Evolutionary conservation across 768 basidiomycete genomes (phyloP), one percentile per base, ranked within the genome.

Genomic region (Gloeostereum incarnatum): DNA sequence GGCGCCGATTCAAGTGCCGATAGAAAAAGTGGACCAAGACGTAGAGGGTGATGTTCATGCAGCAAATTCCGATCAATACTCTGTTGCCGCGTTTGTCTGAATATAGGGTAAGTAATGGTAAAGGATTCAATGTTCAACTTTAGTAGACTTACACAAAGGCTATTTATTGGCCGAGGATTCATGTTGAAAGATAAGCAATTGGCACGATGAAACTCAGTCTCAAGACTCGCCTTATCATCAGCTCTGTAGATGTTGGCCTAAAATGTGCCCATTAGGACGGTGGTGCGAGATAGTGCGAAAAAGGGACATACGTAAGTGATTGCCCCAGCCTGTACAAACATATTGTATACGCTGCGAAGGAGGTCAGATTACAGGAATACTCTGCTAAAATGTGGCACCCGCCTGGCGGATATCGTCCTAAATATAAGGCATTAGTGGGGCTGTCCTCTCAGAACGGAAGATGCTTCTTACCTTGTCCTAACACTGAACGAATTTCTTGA

Each of bases 401-500:
- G 51, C 52, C 55, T 63, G 4, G 66, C 66, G 13, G 64, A 66
- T n/a, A 68, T 50, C 3, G 66, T 68, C 38, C 63, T 63, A 36
- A 6, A 21, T 7, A 23, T 35, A 6, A 9, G 17, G 20, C 11
- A 26, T 36, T 18, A 42, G 25, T n/a, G 1, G 18, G 13, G 6
- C 18, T 16, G 17, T 30, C 9, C 16, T 7, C 14, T 11, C 18
- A 39, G 24, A 22, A 40, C 16, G 3, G 9, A 53, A 51, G 7
- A 63, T n/a, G n/a, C n/a, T n/a, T n/a, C 57, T 7, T 58, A 74
- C 50, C 78, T 59, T 5, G 69, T 75, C 30, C 69, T 56, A 2
- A 81, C 80, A 37, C 69, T 71, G 47, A 69, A 67, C 2, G 79
- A 75, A 51, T 80, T 81, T 36, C 70, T 60, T 1, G 73, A 77